These are phyloP conservation scores for Suhomyces faveliae DNA, from an alignment of 805 yeast genomes.

Conservation along the genomic window DNA sequence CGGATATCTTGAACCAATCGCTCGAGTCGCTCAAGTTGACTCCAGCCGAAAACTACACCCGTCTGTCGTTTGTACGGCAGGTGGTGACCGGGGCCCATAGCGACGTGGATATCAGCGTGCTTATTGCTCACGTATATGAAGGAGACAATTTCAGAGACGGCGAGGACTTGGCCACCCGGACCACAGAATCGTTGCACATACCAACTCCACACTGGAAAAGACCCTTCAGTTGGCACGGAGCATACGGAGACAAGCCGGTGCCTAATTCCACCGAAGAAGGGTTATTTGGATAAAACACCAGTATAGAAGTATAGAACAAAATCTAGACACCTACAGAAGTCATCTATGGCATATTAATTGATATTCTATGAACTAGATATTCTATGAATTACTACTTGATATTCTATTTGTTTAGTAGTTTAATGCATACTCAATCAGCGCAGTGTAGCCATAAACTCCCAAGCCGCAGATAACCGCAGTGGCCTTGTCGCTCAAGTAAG, in stretches of 20 bases:
- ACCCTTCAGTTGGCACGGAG: slow-evolving; percentile 83
- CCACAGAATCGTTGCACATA: slow-evolving; percentile 26
- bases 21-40: slow-evolving; percentile 27
- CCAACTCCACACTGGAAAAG: slow-evolving; percentile 35
- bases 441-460: slow-evolving; percentile 44
- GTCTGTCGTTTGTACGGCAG: slow-evolving; percentile 8
- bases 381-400: no score
- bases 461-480: slow-evolving; percentile 44
- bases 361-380: no score
- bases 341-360: no score
- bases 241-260: slow-evolving; percentile 71
- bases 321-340: no score
- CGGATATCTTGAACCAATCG: slow-evolving; percentile 31
- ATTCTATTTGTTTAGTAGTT: slow-evolving; percentile 23
- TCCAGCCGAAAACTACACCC: neutral
- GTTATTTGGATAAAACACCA: slow-evolving; percentile 50
- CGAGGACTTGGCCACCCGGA: slow-evolving; percentile 42
- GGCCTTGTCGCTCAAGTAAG: slow-evolving; percentile 49
- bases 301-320: no score
- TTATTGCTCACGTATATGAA: slow-evolving; percentile 73
- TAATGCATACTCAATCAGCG: slow-evolving; percentile 40
- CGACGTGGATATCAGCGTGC: slow-evolving; percentile 29
- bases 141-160: slow-evolving; percentile 88
- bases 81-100: slow-evolving; percentile 12
- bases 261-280: slow-evolving; percentile 77